These are phyloP conservation scores for Chamaecyparis obtusa DNA, from an alignment of 75 land plant genomes.

Conservation along the genomic window DNA sequence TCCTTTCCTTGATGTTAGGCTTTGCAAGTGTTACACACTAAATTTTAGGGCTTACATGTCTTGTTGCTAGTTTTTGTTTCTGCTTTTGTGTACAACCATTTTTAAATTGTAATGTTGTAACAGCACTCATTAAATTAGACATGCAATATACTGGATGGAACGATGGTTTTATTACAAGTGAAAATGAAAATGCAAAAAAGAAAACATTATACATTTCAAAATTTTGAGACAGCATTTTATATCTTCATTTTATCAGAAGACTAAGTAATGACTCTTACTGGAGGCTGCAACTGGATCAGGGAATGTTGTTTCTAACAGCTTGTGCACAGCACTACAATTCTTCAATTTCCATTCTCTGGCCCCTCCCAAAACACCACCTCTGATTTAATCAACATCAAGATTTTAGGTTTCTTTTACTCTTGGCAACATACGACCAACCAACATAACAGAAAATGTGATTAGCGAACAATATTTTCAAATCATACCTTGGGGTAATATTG, in stretches of 20 bases:
- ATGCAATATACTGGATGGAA: background rate
- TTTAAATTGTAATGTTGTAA: background rate
- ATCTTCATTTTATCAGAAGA: background rate
- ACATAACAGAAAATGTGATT: too few relatives aligned
- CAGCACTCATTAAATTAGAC: background rate
- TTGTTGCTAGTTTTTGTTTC: background rate
- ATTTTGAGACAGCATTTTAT: background rate
- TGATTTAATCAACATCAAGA: slow-evolving; percentile 15
- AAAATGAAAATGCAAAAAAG: too few relatives aligned
- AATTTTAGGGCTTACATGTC: background rate
- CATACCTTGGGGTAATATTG: slow-evolving; percentile 26
- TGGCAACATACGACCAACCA: background rate
- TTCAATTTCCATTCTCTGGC: slow-evolving; percentile 63
- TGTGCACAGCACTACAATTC: slow-evolving; percentile 80
- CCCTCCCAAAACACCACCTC: slow-evolving; percentile 47
- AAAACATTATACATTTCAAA: too few relatives aligned
- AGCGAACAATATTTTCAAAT: too few relatives aligned
- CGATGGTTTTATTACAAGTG: background rate
- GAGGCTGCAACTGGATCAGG: slow-evolving; percentile 72
- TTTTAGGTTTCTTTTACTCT: background rate
- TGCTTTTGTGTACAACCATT: background rate
- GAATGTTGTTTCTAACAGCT: slow-evolving; percentile 52
- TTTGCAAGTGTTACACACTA: too few relatives aligned
- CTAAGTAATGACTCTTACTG: slow-evolving; percentile 47
- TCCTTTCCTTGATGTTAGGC: too few relatives aligned